phyloP scores from a whole-genome alignment of 148 eudicot species.

The Chenopodium suecicum region DNA sequence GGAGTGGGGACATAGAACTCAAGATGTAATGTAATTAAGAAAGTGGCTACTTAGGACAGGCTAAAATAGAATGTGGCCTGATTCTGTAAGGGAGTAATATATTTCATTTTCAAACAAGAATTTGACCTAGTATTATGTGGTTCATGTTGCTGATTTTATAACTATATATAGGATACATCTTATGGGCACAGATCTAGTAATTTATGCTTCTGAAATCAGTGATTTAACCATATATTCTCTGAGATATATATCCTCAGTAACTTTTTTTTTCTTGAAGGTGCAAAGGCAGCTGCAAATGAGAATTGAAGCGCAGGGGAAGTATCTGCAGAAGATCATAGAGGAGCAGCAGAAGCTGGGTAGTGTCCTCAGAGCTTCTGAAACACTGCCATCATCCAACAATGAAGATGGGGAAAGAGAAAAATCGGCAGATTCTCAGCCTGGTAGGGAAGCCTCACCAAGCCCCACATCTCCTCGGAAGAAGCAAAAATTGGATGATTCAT shows the following conservation, averaged over 20 bases:
- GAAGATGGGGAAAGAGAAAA: conserved; percentile 24
- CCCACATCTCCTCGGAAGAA: conserved; percentile 49
- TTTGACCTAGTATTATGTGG: neutral
- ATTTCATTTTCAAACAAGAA: neutral
- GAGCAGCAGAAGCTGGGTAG: conserved; percentile 70
- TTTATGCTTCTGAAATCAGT: neutral
- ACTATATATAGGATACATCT: neutral
- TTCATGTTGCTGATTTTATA: neutral
- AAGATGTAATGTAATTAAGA: neutral
- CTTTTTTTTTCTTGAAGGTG: conserved; percentile 41
- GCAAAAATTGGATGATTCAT: conserved; percentile 40
- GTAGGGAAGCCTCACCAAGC: conserved; percentile 30
- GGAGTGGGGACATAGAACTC: no score
- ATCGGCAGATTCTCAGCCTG: conserved; percentile 32
- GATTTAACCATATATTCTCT: neutral
- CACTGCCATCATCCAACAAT: conserved; percentile 30
- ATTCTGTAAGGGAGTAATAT: neutral
- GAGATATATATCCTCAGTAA: neutral
- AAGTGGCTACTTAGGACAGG: neutral
- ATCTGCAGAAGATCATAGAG: conserved; percentile 83
- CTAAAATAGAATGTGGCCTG: neutral
- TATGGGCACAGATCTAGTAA: neutral
- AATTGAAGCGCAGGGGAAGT: conserved; percentile 88
- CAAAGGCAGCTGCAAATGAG: conserved; percentile 88
- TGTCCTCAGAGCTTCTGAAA: conserved; percentile 38